Evolutionary conservation across 2,329 filamentous ascomycete genomes (phyloP), one percentile per base, ranked within the genome.

Genomic region (Sporothrix globosa): DNA sequence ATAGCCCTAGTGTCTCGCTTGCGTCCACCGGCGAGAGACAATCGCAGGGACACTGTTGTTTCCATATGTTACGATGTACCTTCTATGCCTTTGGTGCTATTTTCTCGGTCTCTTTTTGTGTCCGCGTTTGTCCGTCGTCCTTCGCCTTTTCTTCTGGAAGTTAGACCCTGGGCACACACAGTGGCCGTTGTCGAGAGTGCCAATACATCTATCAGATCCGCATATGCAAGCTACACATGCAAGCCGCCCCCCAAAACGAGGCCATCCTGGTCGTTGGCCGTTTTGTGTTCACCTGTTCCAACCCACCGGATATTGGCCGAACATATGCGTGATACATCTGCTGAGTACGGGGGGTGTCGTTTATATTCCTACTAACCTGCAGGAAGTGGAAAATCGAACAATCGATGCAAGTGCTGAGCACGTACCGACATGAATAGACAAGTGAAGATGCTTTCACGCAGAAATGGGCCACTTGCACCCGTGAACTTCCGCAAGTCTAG

Each of bases 381-480:
- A 24, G n/a, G 56, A n/a, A 19, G 24, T 17, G 53, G 53, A 39
- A 58, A 6, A n/a, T 58, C 53, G 14, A 58, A 27, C 14, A 6
- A 27, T 27, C 53, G 27, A 58, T n/a, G 14, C 53, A 27, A 5
- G 13, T 53, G 52, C 21, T 9, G 39, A 5, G 39, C 39, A 41
- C 39, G 39, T 41, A 58, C 30, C 53, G 53, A 24, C n/a, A 24
- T 21, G 54, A 60, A 67, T 19, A 34, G 41, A 52, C 63, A 21
- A 67, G 39, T 44, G n/a, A 68, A 58, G 52, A 68, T 48, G 66
- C 30, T 68, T 68, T 68, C 34, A 30, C 13, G 19, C 19, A 58
- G 66, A 58, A 68, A 68, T 52, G 52, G 39, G 52, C 66, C 66
- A 68, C 66, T n/a, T 48, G 48, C 24, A 58, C 66, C 66, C 66